A percentile compares a stretch with the other conserved stretches of the same genome.
Evolutionary conservation across 345 rosid genomes (phyloP).

Genomic region (Aquilaria yunnanensis): DNA sequence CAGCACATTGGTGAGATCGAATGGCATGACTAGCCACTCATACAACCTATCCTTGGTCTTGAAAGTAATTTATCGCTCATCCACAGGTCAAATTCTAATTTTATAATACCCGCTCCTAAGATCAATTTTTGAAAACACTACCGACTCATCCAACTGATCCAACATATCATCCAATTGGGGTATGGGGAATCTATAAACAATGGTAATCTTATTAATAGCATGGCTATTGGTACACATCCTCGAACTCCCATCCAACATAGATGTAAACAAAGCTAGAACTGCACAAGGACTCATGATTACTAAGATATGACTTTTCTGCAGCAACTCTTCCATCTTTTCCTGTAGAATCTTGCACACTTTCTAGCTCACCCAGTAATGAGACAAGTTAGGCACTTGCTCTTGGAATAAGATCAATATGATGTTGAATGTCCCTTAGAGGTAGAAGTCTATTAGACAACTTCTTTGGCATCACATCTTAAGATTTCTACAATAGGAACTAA

Average conservation of each 20-base stretch:
- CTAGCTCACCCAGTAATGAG: too few relatives aligned
- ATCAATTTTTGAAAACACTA: background rate
- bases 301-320: too few relatives aligned
- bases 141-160: background rate
- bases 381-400: too few relatives aligned
- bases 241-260: background rate
- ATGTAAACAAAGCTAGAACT: background rate
- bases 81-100: too few relatives aligned
- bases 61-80: too few relatives aligned
- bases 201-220: background rate
- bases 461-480: too few relatives aligned
- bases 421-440: background rate
- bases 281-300: background rate
- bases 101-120: too few relatives aligned
- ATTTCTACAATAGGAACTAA: background rate
- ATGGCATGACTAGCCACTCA: too few relatives aligned
- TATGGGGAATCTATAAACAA: background rate
- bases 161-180: slow-evolving; percentile 1
- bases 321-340: too few relatives aligned
- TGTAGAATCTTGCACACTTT: too few relatives aligned
- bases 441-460: background rate
- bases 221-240: slow-evolving; percentile 1
- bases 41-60: too few relatives aligned
- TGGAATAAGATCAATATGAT: background rate
- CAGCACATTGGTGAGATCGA: too few relatives aligned